Evolutionary conservation across 768 basidiomycete species (phyloP), one percentile per base, ranked within the genome.

Genomic region (Leccinum boreale): DNA sequence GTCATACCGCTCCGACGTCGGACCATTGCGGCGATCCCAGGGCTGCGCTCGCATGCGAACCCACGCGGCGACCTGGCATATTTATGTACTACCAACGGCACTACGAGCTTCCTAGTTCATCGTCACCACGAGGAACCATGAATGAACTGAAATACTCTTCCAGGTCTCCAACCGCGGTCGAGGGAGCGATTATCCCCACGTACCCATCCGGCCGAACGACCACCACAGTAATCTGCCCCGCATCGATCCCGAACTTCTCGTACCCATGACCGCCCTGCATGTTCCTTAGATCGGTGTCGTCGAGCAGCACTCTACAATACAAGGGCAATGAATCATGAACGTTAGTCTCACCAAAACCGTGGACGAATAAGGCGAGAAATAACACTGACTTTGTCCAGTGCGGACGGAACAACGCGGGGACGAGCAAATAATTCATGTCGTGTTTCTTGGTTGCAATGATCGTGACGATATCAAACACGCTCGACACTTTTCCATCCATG

Each of bases 101-200:
- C 39, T n/a, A 5, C 39, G 9, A 42, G 5, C 39, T 42, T n/a
- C 17, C 17, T 42, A 42, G 35, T 15, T 7, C 17, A 36, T 15
- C 36, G 7, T 36, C 35, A 39, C n/a, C 39, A 39, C 33, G 50
- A 53, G 69, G 39, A 28, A 67, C 57, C 68, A 79, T 70, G 64
- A 87, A 85, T 1, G 67, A 65, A 1, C 67, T 62, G 42, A 88
- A 83, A 62, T 87, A 87, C 2, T 23, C 19, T 35, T 77, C 71
- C 47, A 88, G 50, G 23, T 77, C 75, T 10, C 36, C 56, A 48
- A 67, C 75, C 74, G 58, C 77, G 39, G 39, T 42, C 39, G n/a
- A 42, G 10, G 39, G n/a, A 19, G 19, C n/a, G 39, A 42, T 4
- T 19, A 75, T 5, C 76, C 75, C 12, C 76, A 42, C 39, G n/a